Conservation (phyloP, 2,329 filamentous ascomycete genomes). For the Triangularia setosa region DNA sequence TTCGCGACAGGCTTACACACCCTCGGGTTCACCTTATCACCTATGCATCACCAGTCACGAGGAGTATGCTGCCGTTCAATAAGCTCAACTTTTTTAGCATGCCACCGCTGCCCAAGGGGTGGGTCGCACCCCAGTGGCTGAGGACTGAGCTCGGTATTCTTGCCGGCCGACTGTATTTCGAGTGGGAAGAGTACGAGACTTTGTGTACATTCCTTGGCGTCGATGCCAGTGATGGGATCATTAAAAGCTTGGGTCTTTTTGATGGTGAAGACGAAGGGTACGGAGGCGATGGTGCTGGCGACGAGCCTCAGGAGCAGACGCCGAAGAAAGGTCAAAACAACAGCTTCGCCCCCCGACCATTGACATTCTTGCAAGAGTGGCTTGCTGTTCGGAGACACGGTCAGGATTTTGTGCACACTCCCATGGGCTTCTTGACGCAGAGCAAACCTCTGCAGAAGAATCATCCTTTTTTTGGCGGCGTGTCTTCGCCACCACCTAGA, state of each 20-base stretch:
- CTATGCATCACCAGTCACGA: constrained; percentile 59
- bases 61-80: constrained; percentile 58
- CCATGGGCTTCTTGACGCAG: constrained; percentile 54
- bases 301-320: neutral
- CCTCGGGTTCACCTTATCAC: constrained; percentile 50
- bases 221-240: neutral
- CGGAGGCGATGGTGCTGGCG: neutral
- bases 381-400: constrained; percentile 49
- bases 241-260: neutral
- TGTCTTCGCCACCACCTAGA: neutral
- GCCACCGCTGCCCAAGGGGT: constrained; percentile 41
- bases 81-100: constrained; percentile 48
- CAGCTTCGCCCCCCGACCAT: constrained; percentile 32
- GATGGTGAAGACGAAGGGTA: constrained; percentile 8
- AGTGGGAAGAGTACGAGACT: constrained; percentile 42
- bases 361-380: constrained; percentile 55
- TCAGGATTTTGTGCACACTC: constrained; percentile 56
- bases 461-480: constrained; percentile 50
- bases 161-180: constrained; percentile 58
- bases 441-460: constrained; percentile 44
- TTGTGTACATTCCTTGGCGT: constrained; percentile 35
- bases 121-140: constrained; percentile 49
- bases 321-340: neutral
- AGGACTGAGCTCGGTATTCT: constrained; percentile 57
- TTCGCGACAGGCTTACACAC: constrained; percentile 29